These are phyloP conservation scores for Colletotrichum cordylinicola DNA, from an alignment of 2,329 filamentous ascomycete genomes.

Conservation along the genomic window DNA sequence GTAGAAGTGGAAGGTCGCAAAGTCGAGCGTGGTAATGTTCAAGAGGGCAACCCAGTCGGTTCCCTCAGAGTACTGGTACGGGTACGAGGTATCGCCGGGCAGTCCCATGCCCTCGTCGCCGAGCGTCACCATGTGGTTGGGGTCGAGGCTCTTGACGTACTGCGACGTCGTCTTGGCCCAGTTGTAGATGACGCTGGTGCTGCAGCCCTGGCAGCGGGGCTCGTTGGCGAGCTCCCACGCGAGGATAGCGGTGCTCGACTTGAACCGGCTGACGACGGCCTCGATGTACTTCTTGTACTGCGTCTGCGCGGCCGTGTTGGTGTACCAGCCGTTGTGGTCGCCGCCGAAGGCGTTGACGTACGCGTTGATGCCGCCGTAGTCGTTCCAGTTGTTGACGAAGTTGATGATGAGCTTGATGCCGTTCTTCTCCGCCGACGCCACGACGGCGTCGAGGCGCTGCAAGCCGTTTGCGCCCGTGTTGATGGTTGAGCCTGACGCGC, in stretches of 20 bases:
- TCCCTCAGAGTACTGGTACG: conserved; percentile 56
- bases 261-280: conserved; percentile 54
- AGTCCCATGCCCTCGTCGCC: conserved; percentile 62
- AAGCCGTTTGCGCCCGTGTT: conserved; percentile 68
- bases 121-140: conserved; percentile 66
- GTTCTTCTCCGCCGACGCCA: conserved; percentile 61
- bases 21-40: conserved; percentile 58
- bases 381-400: conserved; percentile 71
- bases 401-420: conserved; percentile 69
- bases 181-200: conserved; percentile 60
- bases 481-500: conserved; percentile 56
- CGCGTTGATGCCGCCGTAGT: conserved; percentile 69
- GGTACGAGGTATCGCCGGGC: conserved; percentile 56
- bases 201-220: conserved; percentile 66
- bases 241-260: conserved; percentile 52
- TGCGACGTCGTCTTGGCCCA: conserved; percentile 64
- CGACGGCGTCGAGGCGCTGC: conserved; percentile 66
- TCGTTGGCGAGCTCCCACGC: conserved; percentile 63
- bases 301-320: conserved; percentile 53
- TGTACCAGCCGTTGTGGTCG: conserved; percentile 61
- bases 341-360: conserved; percentile 66
- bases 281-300: conserved; percentile 61
- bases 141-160: conserved; percentile 70
- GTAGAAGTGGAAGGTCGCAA: conserved; percentile 37
- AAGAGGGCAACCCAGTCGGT: conserved; percentile 57